Conservation (phyloP, 2,329 filamentous ascomycete genomes). For the Trichoderma sp. region DNA sequence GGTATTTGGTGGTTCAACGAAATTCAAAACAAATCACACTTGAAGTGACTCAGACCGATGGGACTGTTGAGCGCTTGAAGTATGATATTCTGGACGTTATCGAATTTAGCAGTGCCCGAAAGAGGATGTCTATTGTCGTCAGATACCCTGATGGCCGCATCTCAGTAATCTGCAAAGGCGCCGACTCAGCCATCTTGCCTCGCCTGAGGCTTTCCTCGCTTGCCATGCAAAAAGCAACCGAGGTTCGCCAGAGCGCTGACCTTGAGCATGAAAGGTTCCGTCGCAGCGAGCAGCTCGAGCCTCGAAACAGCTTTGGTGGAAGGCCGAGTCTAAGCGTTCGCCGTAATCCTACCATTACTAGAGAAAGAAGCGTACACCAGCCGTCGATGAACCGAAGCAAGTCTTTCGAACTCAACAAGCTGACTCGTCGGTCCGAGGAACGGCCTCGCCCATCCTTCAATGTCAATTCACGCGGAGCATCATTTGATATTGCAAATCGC, state of each 20-base stretch:
- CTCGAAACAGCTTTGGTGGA: conserved; percentile 54
- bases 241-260: conserved; percentile 61
- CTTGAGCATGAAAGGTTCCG: conserved; percentile 55
- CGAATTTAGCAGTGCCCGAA: conserved; percentile 84
- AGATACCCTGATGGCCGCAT: conserved; percentile 81
- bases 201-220: conserved; percentile 69
- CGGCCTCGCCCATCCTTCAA: conserved; percentile 36
- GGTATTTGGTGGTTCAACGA: conserved; percentile 71
- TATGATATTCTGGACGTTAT: conserved; percentile 85
- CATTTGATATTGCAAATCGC: conserved; percentile 42
- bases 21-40: conserved; percentile 66
- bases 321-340: conserved; percentile 51
- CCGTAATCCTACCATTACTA: conserved; percentile 38
- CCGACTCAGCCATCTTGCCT: conserved; percentile 78
- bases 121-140: conserved; percentile 86
- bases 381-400: conserved; percentile 39
- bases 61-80: conserved; percentile 49
- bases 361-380: conserved; percentile 29
- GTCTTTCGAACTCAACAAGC: conserved; percentile 44
- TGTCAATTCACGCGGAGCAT: conserved; percentile 36
- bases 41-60: conserved; percentile 38
- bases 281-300: conserved; percentile 53
- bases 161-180: conserved; percentile 85
- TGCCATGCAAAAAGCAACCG: conserved; percentile 70
- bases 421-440: conserved; percentile 40